phyloP scores from a whole-genome alignment of 1,139 yeast genomes.

The Taiozyma onychis region DNA sequence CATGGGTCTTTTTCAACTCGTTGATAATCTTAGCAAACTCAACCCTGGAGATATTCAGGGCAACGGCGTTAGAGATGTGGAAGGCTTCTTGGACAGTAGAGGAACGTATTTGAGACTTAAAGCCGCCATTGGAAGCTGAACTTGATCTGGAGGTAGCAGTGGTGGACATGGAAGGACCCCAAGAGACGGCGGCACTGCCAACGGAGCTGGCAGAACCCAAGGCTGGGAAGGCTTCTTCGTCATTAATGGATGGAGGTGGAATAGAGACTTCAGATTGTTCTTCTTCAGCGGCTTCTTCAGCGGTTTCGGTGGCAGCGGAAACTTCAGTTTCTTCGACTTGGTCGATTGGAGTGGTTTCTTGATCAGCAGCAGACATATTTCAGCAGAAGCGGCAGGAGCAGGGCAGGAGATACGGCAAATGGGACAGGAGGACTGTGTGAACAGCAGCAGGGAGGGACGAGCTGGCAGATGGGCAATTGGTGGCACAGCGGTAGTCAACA shows the following conservation, averaged over 20 bases:
- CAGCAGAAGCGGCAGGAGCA: conserved; percentile 14
- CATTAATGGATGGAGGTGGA: conserved; percentile 29
- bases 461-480: neutral
- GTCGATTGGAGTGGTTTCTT: conserved; percentile 3
- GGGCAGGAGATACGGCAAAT: conserved; percentile 4
- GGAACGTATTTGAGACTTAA: conserved; percentile 26
- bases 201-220: conserved; percentile 40
- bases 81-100: conserved; percentile 67
- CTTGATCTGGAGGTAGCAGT: conserved; percentile 18
- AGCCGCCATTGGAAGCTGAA: neutral
- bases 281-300: conserved; percentile 5
- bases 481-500: neutral
- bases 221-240: conserved; percentile 65
- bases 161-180: conserved; percentile 42
- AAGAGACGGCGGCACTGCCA: conserved; percentile 28
- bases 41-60: conserved; percentile 53
- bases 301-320: conserved; percentile 6
- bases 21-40: conserved; percentile 64
- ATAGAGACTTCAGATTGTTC: conserved; percentile 7
- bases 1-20: conserved; percentile 52
- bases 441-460: neutral
- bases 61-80: conserved; percentile 62
- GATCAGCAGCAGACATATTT: conserved; percentile 1
- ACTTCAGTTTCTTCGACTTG: conserved; percentile 3
- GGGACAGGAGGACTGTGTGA: neutral